These are phyloP conservation scores for Halophytophthora batemanensis DNA, from an alignment of 352 stramenopile species.

Conservation along the genomic window DNA sequence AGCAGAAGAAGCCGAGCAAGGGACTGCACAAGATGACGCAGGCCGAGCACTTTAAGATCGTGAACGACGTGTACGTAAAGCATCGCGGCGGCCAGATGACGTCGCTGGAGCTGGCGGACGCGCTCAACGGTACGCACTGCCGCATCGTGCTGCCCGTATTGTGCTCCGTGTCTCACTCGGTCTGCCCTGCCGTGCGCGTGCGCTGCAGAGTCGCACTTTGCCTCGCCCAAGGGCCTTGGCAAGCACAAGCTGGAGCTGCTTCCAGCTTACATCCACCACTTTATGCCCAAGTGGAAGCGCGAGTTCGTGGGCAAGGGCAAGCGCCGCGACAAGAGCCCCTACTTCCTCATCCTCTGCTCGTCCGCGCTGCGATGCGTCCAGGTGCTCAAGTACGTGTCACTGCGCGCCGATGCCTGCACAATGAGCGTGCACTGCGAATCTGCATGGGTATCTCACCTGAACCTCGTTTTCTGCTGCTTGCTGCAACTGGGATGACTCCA, in stretches of 20 bases:
- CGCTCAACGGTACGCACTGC: slow-evolving; percentile 53
- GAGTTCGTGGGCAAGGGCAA: slow-evolving; percentile 76
- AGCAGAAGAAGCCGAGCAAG: slow-evolving; percentile 43
- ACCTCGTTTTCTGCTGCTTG: background rate
- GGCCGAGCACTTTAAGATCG: slow-evolving; percentile 76
- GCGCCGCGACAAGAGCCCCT: slow-evolving; percentile 86
- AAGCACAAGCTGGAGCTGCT: slow-evolving; percentile 80
- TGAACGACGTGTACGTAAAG: slow-evolving; percentile 78
- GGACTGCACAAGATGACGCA: slow-evolving; percentile 77
- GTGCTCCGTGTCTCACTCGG: slow-evolving; percentile 1
- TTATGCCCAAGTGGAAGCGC: slow-evolving; percentile 71
- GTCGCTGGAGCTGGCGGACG: slow-evolving; percentile 75
- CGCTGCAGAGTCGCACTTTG: slow-evolving; percentile 63
- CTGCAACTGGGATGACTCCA: background rate
- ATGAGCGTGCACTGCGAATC: slow-evolving; percentile 18
- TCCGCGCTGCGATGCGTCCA: slow-evolving; percentile 90
- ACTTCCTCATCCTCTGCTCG: slow-evolving; percentile 90
- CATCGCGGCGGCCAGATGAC: slow-evolving; percentile 77
- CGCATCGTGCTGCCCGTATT: background rate
- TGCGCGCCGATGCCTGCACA: slow-evolving; percentile 1
- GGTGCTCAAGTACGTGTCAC: slow-evolving; percentile 89
- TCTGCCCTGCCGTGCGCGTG: background rate
- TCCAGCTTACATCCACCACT: slow-evolving; percentile 68
- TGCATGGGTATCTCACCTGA: background rate
- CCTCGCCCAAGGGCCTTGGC: slow-evolving; percentile 49